A percentile compares a stretch with the other conserved stretches of the same genome.
Evolutionary conservation across 2,329 filamentous ascomycete genomes (phyloP).

Genomic region (Colletotrichum filicis): DNA sequence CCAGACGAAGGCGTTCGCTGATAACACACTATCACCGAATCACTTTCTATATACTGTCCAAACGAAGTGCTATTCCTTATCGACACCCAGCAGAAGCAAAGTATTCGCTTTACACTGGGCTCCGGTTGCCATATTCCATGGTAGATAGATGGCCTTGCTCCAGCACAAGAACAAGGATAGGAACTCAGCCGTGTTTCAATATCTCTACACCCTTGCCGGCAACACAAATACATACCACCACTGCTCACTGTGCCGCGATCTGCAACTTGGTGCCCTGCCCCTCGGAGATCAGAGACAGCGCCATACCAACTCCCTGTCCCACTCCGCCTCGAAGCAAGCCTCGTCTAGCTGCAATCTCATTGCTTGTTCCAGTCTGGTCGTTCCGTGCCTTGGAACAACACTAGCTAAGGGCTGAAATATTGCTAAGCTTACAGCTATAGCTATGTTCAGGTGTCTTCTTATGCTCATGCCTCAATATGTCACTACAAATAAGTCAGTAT

Average conservation of each 20-base stretch:
- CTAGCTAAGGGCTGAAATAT: not conserved
- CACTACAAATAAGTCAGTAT: not conserved
- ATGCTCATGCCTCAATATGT: not conserved
- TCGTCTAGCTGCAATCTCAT: not conserved
- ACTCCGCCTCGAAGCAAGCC: constrained; percentile 11
- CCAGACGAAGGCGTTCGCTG: not conserved
- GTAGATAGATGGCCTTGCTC: constrained; percentile 13
- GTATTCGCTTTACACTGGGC: not conserved
- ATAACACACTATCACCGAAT: not conserved
- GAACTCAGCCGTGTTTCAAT: constrained; percentile 30
- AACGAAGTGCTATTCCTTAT: not conserved
- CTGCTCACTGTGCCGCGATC: constrained; percentile 9
- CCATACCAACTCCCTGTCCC: not conserved
- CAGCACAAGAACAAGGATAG: constrained; percentile 11
- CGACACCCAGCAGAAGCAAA: not conserved
- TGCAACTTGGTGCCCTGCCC: constrained; percentile 3
- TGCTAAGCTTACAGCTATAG: not conserved
- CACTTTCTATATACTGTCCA: not conserved
- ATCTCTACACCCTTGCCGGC: not conserved
- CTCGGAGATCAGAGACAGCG: constrained; percentile 8
- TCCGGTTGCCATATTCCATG: not conserved
- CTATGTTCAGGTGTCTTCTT: not conserved
- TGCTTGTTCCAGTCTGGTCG: not conserved
- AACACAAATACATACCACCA: not conserved
- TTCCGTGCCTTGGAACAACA: not conserved